phyloP scores from a whole-genome alignment of 495 filamentous ascomycete species.

The Penicillium crystallinum region DNA sequence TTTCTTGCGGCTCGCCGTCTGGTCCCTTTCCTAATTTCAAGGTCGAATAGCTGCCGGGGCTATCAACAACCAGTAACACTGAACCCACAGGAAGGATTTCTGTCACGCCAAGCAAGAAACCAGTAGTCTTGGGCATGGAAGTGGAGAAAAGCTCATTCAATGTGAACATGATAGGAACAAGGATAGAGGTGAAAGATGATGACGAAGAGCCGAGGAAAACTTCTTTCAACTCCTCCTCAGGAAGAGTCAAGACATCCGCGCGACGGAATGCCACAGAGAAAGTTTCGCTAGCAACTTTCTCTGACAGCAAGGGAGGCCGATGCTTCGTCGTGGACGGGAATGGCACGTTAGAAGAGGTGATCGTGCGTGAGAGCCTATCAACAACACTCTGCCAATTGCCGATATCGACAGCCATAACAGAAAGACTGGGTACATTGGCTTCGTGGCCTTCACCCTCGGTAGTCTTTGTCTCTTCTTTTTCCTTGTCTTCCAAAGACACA shows the following conservation, averaged over 20 bases:
- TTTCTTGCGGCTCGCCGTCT: conserved; percentile 40
- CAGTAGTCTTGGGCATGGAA: conserved; percentile 67
- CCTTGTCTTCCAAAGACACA: conserved; percentile 15
- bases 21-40: conserved; percentile 52
- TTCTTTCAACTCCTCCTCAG: conserved; percentile 32
- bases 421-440: conserved; percentile 22
- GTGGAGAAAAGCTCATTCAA: conserved; percentile 91
- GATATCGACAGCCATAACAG: conserved; percentile 69
- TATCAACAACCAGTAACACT: conserved; percentile 82
- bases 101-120: conserved; percentile 63
- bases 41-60: conserved; percentile 85
- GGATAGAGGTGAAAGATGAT: conserved; percentile 24
- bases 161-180: conserved; percentile 87
- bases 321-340: conserved; percentile 19
- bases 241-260: conserved; percentile 56
- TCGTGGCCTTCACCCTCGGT: background rate
- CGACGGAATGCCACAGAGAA: conserved; percentile 52
- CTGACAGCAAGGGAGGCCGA: conserved; percentile 50
- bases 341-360: conserved; percentile 30
- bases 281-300: conserved; percentile 29
- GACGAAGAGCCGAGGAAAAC: conserved; percentile 27
- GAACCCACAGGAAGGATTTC: conserved; percentile 50
- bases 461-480: background rate
- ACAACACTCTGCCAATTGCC: conserved; percentile 69
- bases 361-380: conserved; percentile 42